These are phyloP conservation scores for Beauveria sp. DNA, from an alignment of 2,329 filamentous ascomycete species.

Conservation along the genomic window DNA sequence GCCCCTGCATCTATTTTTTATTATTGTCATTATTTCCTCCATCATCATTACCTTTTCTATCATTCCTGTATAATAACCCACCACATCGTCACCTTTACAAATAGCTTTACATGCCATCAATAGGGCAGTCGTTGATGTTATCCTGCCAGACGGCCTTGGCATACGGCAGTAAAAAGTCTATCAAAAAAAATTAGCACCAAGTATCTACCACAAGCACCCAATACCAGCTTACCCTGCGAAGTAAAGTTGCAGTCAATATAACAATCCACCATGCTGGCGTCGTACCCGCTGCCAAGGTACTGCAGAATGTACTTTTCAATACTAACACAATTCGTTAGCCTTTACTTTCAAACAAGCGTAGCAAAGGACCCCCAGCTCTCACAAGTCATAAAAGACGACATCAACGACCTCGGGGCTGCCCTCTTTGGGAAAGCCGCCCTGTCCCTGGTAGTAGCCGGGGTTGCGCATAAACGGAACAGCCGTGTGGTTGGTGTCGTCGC, in stretches of 20 bases:
- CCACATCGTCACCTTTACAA: background rate
- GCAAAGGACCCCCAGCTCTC: slow-evolving; percentile 14
- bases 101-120: slow-evolving; percentile 8
- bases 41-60: no score
- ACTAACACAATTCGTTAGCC: slow-evolving; percentile 16
- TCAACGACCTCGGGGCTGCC: slow-evolving; percentile 40
- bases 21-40: no score
- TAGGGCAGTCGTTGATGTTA: slow-evolving; percentile 28
- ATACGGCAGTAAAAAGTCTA: slow-evolving; percentile 32
- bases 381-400: slow-evolving; percentile 47
- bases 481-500: slow-evolving; percentile 48
- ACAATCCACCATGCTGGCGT: slow-evolving; percentile 26
- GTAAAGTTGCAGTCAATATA: slow-evolving; percentile 34
- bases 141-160: slow-evolving; percentile 31
- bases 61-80: no score
- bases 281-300: slow-evolving; percentile 29
- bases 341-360: background rate
- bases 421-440: slow-evolving; percentile 38
- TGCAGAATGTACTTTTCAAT: slow-evolving; percentile 30
- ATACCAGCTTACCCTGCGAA: slow-evolving; percentile 21
- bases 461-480: slow-evolving; percentile 37
- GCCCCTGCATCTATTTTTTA: no score
- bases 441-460: slow-evolving; percentile 43
- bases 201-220: background rate
- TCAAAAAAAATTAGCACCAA: slow-evolving; percentile 5